Percentiles rank a stretch among this genome's conserved stretches.
These are phyloP conservation scores for Globisporangium perplexum DNA, from an alignment of 352 stramenopile species.

Conservation along the genomic window DNA sequence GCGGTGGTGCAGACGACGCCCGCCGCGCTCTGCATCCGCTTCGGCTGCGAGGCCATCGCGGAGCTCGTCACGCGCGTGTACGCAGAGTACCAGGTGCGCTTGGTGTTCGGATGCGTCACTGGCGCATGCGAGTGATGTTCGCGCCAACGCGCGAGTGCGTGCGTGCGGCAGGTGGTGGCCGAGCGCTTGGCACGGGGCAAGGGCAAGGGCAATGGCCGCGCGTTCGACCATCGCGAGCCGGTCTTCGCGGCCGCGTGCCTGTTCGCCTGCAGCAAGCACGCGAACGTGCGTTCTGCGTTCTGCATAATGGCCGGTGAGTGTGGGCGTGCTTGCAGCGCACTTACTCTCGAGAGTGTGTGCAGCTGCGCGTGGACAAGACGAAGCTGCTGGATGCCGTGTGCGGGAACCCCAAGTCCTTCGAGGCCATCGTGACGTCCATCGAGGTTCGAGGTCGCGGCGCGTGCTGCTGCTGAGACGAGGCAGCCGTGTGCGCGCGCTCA, in stretches of 20 bases:
- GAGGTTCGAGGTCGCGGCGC: too few relatives aligned
- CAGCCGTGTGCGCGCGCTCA: too few relatives aligned
- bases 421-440: conserved; percentile 63
- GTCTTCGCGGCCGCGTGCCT: conserved; percentile 64
- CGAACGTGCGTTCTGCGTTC: conserved; percentile 28
- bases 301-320: too few relatives aligned
- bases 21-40: conserved; percentile 61
- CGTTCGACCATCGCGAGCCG: conserved; percentile 35
- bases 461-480: too few relatives aligned
- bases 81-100: conserved; percentile 47
- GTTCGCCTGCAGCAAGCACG: conserved; percentile 57
- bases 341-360: too few relatives aligned
- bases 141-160: too few relatives aligned
- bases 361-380: conserved; percentile 55
- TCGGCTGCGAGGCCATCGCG: conserved; percentile 58
- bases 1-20: conserved; percentile 43
- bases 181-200: conserved; percentile 18
- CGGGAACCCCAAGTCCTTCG: conserved; percentile 52
- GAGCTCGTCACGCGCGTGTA: conserved; percentile 56
- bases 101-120: too few relatives aligned
- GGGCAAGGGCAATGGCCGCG: conserved; percentile 17
- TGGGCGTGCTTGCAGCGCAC: too few relatives aligned
- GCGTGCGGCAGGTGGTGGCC: conserved; percentile 18
- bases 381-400: conserved; percentile 57
- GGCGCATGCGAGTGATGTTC: too few relatives aligned